Evolutionary conservation across 177 flowering plant species (phyloP), one percentile per base, ranked within the genome.

Genomic region (Vitis hybrid): DNA sequence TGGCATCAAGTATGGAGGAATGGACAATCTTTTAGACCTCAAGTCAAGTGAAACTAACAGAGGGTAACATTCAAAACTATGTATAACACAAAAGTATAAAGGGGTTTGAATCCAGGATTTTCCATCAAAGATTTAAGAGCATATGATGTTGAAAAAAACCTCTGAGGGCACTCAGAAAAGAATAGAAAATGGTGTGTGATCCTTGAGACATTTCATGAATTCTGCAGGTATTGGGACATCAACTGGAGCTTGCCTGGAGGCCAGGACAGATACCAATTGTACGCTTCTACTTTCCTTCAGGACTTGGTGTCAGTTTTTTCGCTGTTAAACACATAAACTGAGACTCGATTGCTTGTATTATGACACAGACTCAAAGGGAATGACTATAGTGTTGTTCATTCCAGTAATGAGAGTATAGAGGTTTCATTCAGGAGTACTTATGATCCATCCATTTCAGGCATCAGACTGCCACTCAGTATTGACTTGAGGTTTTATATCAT

Each of bases 221-320:
- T 49, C 10, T 77, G 79, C 85, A 83, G 88, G 58, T 86, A 83
- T 59, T 86, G 85, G 88, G 90, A 86, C 59, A 60, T 82, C 52
- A 83, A 84, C 62, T 86, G 90, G 90, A 80, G 65, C 67, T 70
- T 79, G 56, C 85, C 85, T 13, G 82, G 83, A 19, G 85, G 84
- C 32, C 78, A 70, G 56, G 82, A 79, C 71, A 74, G 79, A 78
- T 78, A 81, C 65, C 70, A 75, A 54, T 13, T 78, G 86, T 84
- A 80, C 64, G 76, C 30, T 17, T 17, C 18, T 17, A 17, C 10
- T 56, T 17, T 10, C 10, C 13, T 11, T 58, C 61, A 8, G 49
- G 10, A 51, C 1, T 10, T 34, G 6, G 14, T 18, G 18, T 15
- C 30, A 60, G 51, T 67, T 52, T 40, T 40, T 57, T 19, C 52